Percentiles rank a stretch among this genome's conserved stretches.
These are phyloP conservation scores for Diaporthe sp. DNA, from an alignment of 2,329 filamentous ascomycete species.

Conservation along the genomic window DNA sequence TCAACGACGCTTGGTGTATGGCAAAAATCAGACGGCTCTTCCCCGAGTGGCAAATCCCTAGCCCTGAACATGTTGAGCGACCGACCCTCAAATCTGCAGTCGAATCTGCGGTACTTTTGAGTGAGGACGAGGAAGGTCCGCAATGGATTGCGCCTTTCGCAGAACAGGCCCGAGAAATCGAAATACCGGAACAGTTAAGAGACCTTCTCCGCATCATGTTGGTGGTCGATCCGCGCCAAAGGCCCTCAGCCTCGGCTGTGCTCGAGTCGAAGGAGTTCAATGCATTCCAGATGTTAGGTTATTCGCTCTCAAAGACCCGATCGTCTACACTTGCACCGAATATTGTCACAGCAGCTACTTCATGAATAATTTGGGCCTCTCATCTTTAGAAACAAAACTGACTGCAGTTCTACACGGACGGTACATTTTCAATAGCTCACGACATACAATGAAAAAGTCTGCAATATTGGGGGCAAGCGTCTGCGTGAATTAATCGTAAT, in stretches of 20 bases:
- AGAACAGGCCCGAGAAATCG: neutral
- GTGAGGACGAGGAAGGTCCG: neutral
- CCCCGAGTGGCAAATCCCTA: neutral
- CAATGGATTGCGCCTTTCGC: neutral
- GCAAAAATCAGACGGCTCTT: neutral
- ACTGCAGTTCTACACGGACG: no score
- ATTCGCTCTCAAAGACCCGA: no score
- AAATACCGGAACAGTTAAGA: neutral
- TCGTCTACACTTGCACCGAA: no score
- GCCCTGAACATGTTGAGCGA: neutral
- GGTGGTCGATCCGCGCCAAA: neutral
- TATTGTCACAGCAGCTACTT: no score
- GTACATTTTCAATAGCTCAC: neutral
- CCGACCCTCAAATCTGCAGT: neutral
- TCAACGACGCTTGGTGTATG: neutral
- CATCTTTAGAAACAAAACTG: no score
- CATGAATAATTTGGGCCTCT: no score
- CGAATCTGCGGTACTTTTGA: neutral
- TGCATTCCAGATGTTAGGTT: neutral
- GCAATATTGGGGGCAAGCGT: rapidly evolving
- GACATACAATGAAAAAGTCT: neutral
- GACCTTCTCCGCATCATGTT: conserved; percentile 2
- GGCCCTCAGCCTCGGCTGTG: neutral
- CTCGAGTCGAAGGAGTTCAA: neutral
- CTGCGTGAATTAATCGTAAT: neutral